Evolutionary conservation across 345 rosid genomes (phyloP).

Genomic region (Camelina laxa): DNA sequence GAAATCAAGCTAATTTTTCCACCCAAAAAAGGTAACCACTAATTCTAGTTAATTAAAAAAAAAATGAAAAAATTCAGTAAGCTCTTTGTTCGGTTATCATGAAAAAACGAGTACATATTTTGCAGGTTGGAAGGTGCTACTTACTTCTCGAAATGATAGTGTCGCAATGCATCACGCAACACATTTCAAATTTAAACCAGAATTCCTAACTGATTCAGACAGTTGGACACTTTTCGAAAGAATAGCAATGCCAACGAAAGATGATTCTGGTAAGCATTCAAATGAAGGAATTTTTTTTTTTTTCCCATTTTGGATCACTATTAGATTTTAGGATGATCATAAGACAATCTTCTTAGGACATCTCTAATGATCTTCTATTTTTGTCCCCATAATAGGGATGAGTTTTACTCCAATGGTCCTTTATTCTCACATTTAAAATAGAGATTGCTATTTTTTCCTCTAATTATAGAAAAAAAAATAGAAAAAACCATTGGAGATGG

Average conservation of each 20-base stretch:
- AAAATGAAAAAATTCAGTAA: not conserved
- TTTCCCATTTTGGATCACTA: not conserved
- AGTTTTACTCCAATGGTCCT: too few species aligned
- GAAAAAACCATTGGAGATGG: too few species aligned
- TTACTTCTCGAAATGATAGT: conserved; percentile 46
- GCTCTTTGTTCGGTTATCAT: not conserved
- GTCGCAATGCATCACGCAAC: conserved; percentile 11
- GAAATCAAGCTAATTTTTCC: not conserved
- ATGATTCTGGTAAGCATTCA: conserved; percentile 24
- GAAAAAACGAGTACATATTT: not conserved
- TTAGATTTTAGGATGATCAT: not conserved
- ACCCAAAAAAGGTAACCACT: not conserved
- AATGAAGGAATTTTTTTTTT: not conserved
- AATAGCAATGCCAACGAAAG: conserved; percentile 22
- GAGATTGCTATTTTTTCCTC: too few species aligned
- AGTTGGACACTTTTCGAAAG: conserved; percentile 43
- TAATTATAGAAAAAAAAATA: too few species aligned
- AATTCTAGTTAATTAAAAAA: too few species aligned
- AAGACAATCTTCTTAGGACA: not conserved
- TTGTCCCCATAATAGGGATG: too few species aligned
- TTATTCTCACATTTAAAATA: too few species aligned
- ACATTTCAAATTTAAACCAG: conserved; percentile 12
- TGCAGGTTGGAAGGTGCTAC: conserved; percentile 21
- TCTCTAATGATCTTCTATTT: too few species aligned
- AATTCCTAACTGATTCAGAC: conserved; percentile 1